Percentiles rank a stretch among this genome's conserved stretches.
phyloP scores from a whole-genome alignment of 2,329 filamentous ascomycete genomes.

The Fusarium compactum region DNA sequence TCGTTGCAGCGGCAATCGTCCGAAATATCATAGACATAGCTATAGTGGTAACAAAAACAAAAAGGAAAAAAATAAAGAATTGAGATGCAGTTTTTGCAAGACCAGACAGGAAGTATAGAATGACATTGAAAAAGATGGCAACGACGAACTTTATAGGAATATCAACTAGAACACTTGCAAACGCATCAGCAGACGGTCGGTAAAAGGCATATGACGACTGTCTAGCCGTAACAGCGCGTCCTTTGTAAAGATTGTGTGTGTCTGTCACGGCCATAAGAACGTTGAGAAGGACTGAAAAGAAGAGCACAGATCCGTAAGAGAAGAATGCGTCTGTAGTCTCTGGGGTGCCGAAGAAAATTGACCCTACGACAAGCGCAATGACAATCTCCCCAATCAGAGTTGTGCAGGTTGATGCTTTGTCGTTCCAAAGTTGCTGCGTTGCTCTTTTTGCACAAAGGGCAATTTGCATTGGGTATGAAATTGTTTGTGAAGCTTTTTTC shows the following conservation, averaged over 20 bases:
- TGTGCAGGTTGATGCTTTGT: conserved; percentile 58
- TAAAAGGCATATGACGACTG: conserved; percentile 63
- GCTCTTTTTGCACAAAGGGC: conserved; percentile 63
- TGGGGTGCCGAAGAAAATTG: conserved; percentile 67
- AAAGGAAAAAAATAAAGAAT: conserved; percentile 81
- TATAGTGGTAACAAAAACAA: conserved; percentile 71
- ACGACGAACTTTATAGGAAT: conserved; percentile 68
- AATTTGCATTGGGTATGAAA: conserved; percentile 64
- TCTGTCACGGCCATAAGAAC: conserved; percentile 69
- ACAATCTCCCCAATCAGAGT: conserved; percentile 51
- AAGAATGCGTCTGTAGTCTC: conserved; percentile 65
- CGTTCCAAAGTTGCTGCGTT: conserved; percentile 64
- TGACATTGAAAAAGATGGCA: conserved; percentile 64
- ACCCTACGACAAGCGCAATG: conserved; percentile 71
- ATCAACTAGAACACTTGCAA: conserved; percentile 66
- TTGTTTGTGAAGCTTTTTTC: conserved; percentile 50
- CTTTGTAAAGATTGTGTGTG: conserved; percentile 58
- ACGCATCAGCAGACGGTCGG: conserved; percentile 64
- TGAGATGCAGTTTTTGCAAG: conserved; percentile 73
- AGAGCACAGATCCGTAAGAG: conserved; percentile 67
- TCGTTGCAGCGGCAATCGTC: conserved; percentile 69
- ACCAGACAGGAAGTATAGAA: conserved; percentile 69
- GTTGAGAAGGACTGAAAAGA: conserved; percentile 71
- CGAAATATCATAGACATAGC: conserved; percentile 63
- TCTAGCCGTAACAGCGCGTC: conserved; percentile 62